A percentile compares a stretch with the other conserved stretches of the same genome.
phyloP scores from a whole-genome alignment of 2,329 filamentous ascomycete genomes.

The Penicillium sp. region DNA sequence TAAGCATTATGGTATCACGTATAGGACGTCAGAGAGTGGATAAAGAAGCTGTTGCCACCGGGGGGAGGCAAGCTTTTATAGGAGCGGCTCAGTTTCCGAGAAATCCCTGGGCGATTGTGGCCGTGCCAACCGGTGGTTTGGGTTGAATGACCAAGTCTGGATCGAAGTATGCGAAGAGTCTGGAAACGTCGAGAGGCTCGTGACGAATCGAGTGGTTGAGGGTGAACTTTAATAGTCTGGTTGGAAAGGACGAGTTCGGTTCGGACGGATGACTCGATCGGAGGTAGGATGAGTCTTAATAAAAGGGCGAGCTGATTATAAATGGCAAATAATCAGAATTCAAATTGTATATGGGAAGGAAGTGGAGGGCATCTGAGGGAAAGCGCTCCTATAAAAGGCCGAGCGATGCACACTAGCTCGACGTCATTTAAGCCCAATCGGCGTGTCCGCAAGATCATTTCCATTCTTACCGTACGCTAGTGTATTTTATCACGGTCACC shows the following conservation, averaged over 20 bases:
- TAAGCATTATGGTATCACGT: slow-evolving; percentile 39
- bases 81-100: slow-evolving; percentile 28
- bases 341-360: background rate
- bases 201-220: slow-evolving; percentile 12
- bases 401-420: too few species aligned
- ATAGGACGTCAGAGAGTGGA: slow-evolving; percentile 28
- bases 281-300: slow-evolving; percentile 3
- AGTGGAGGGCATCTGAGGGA: background rate
- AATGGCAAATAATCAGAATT: background rate
- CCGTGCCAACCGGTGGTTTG: slow-evolving; percentile 10
- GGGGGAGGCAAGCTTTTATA: slow-evolving; percentile 30
- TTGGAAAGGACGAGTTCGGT: slow-evolving; percentile 11
- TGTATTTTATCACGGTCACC: background rate
- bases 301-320: background rate
- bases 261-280: slow-evolving; percentile 22
- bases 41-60: slow-evolving; percentile 28
- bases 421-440: background rate
- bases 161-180: slow-evolving; percentile 25
- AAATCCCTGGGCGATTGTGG: slow-evolving; percentile 22
- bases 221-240: slow-evolving; percentile 15
- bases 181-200: slow-evolving; percentile 30
- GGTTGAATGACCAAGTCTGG: slow-evolving; percentile 8
- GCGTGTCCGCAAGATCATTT: background rate
- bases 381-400: too few species aligned
- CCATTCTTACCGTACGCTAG: background rate